Conservation (phyloP, 169 alveolate genomes). For the Plasmodium relictum region DNA sequence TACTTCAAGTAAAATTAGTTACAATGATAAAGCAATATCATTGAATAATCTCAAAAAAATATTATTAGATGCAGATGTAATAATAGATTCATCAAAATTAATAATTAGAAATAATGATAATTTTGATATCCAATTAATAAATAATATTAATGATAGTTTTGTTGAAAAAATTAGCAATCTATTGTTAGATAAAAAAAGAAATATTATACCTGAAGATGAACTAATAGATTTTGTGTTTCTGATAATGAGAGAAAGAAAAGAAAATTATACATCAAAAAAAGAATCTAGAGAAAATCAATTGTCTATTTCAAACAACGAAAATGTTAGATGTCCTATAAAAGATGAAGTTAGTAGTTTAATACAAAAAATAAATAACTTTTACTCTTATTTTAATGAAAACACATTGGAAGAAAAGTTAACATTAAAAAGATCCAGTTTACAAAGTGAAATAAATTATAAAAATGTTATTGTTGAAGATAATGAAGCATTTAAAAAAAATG, state of each 20-base stretch:
- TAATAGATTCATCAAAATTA: slow-evolving; percentile 43
- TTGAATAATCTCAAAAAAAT: slow-evolving; percentile 25
- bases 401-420: not conserved
- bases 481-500: too few relatives aligned
- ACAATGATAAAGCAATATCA: not conserved
- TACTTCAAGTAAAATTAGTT: not conserved
- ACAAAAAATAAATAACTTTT: slow-evolving; percentile 56
- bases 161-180: slow-evolving; percentile 48
- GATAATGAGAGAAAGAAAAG: slow-evolving; percentile 34
- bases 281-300: not conserved
- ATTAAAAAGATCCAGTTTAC: too few relatives aligned
- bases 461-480: too few relatives aligned
- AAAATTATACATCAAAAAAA: slow-evolving; percentile 5
- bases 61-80: slow-evolving; percentile 27
- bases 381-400: slow-evolving; percentile 46
- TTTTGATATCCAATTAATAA: slow-evolving; percentile 44
- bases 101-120: slow-evolving; percentile 15
- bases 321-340: slow-evolving; percentile 33
- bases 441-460: too few relatives aligned
- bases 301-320: not conserved
- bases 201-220: slow-evolving; percentile 57
- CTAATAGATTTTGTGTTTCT: slow-evolving; percentile 43
- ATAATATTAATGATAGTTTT: slow-evolving; percentile 58
- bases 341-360: slow-evolving; percentile 45
- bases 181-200: slow-evolving; percentile 16